Base-by-base conservation (phyloP, 2,329 filamentous ascomycete species). In the Colletotrichum sublineola region DNA sequence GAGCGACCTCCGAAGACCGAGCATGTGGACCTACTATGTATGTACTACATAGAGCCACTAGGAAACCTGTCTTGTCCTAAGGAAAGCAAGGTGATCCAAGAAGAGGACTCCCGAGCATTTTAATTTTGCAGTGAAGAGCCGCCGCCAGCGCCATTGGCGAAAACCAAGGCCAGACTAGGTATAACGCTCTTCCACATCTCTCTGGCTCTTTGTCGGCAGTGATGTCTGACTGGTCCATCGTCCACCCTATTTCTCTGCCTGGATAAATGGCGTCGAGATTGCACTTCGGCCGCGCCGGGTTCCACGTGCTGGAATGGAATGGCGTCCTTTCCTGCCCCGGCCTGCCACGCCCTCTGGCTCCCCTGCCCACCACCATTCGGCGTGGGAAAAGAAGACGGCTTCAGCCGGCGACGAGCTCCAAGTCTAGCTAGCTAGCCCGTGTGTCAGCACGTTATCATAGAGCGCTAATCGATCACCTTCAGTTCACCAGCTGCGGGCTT, bases 221-320 rank as follows among this genome's bases (percentile, higher is more conserved):
- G 58, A 8, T 42, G n/a, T 31, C 48, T 11, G 20, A 44, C 62
- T 53, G 24, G 48, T 24, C 24, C n/a, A n/a, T 36, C 36, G 46
- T 24, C 48, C 20, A 55, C 8, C 8, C 46, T 46, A 18, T 20
- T 29, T 42, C 53, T 72, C 53, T 29, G 40, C 58, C 66, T 18
- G 24, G 31, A 31, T 48, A 64, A 55, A 69, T 69, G 50, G 60
- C 69, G 53, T 24, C 55, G 44, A 60, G 44, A 18, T 60, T 50
- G 56, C 38, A 64, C 69, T 61, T 69, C 55, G 69, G 69, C 46
- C 69, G 60, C n/a, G 44, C 69, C 66, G 69, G 58, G 66, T 42
- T n/a, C 66, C 48, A 72, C 69, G 58, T 65, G 38, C 58, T 60
- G 29, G 53, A 12, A 14, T 42, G 29, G 63, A 8, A 33, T 42